Evolutionary conservation across 2,329 filamentous ascomycete genomes (phyloP).

Genomic region (Onygenales sp.): DNA sequence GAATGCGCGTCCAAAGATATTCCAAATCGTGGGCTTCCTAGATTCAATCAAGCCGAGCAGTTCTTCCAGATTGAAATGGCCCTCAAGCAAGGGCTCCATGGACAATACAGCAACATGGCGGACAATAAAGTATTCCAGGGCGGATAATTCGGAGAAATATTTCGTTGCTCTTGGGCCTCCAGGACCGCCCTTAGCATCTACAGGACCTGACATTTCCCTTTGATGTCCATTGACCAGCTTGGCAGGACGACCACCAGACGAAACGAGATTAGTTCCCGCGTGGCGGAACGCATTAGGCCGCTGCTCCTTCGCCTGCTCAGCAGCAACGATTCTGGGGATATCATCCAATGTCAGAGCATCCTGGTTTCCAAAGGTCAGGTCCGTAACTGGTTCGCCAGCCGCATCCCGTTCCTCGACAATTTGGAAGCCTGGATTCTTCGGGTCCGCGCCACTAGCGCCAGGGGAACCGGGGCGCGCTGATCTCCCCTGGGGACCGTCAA

Average conservation of each 20-base stretch:
- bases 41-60: constrained; percentile 87
- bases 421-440: constrained; percentile 53
- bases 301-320: constrained; percentile 89
- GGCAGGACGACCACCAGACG: constrained; percentile 50
- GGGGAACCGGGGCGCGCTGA: constrained; percentile 61
- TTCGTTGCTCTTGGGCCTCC: constrained; percentile 54
- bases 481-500: constrained; percentile 71
- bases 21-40: constrained; percentile 92
- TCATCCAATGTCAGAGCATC: constrained; percentile 92
- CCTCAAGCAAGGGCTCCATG: constrained; percentile 85
- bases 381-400: constrained; percentile 59
- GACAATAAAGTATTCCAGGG: constrained; percentile 94
- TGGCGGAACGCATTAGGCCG: constrained; percentile 70
- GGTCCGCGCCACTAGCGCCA: constrained; percentile 34
- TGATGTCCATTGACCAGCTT: constrained; percentile 61
- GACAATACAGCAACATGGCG: constrained; percentile 89
- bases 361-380: constrained; percentile 79
- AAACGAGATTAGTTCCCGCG: constrained; percentile 59
- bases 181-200: constrained; percentile 40
- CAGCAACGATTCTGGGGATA: constrained; percentile 89
- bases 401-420: constrained; percentile 71
- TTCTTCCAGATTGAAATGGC: constrained; percentile 88
- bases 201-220: constrained; percentile 52
- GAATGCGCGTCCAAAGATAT: constrained; percentile 93
- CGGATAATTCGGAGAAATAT: constrained; percentile 94